These are phyloP conservation scores for Aegilops longissima DNA, from an alignment of 176 grass and related monocot species.

Conservation along the genomic window DNA sequence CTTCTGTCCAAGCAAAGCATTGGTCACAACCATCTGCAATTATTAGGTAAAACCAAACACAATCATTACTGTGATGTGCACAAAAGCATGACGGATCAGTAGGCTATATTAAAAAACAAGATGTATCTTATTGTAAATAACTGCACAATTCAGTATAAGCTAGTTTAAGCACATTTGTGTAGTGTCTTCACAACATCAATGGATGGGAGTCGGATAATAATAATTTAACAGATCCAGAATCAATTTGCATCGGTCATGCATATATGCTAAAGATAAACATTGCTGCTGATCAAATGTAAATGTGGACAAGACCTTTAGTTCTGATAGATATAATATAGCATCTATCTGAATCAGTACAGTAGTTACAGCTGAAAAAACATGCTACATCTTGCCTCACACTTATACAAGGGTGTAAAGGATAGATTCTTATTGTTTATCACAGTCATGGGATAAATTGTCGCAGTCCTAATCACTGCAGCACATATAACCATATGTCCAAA, in stretches of 20 bases:
- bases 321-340: background rate
- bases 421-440: background rate
- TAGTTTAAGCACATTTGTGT: background rate
- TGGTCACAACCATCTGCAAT: constrained; percentile 56
- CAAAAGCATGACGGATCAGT: background rate
- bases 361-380: constrained; percentile 7
- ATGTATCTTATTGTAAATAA: background rate
- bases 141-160: constrained; percentile 11
- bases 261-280: background rate
- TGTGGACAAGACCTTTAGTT: background rate
- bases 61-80: background rate
- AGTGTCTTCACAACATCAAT: background rate
- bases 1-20: constrained; percentile 35
- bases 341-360: background rate
- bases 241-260: background rate
- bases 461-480: background rate
- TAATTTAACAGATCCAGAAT: constrained; percentile 17
- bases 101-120: background rate
- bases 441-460: background rate
- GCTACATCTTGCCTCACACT: background rate
- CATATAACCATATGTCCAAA: background rate
- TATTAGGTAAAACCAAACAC: background rate
- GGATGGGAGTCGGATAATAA: background rate
- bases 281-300: background rate
- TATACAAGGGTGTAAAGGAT: background rate